Evolutionary conservation across 306 rosid species (phyloP), one percentile per base, ranked within the genome.

Genomic region (Abrus precatorius): DNA sequence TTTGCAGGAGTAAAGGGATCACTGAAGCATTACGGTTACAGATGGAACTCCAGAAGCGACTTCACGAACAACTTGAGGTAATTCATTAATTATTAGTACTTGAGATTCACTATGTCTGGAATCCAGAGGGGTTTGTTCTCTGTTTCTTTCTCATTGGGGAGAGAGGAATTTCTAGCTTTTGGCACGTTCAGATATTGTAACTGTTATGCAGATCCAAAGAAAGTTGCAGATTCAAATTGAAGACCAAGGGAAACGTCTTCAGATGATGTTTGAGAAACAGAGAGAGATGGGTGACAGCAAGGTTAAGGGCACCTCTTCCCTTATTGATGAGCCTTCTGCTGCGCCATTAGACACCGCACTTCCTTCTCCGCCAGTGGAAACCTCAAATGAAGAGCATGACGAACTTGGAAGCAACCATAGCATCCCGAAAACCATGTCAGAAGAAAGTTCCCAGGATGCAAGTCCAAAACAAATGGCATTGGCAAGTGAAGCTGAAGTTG

Each of bases 1-100:
- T 78, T 75, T 34, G 41, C 90, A 91, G 99, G 93, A 87, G 91
- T 81, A 72, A 85, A 83, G 99, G 94, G 44, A 93, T 95, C 79
- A 92, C 97, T 8, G 99, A 93, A 82, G 93, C 99, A 44, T 85
- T 95, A 88, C 87, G 94, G 62, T 85, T 95, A 86, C 99, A 95
- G 83, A 92, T 95, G 89, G 99, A 95, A 76, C 96, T 95, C 86
- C 99, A 95, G 89, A 95, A 95, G 88, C 90, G 90, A 85, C 99
- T 95, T 69, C 99, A 95, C 55, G 99, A 95, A 73, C 99, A 93
- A 83, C 98, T 95, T 36, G 99, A 95, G 98, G 99, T 95, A 79
- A 81, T 66, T 29, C 32, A 65, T 66, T 69, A 55, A 54, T 30
- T 32, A 57, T 47, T 64, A 54, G 77, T 67, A 8, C 63, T 38